Percentiles rank a stretch among this genome's conserved stretches.
phyloP scores from a whole-genome alignment of 2,329 filamentous ascomycete genomes.

The Aspergillus clavatus region DNA sequence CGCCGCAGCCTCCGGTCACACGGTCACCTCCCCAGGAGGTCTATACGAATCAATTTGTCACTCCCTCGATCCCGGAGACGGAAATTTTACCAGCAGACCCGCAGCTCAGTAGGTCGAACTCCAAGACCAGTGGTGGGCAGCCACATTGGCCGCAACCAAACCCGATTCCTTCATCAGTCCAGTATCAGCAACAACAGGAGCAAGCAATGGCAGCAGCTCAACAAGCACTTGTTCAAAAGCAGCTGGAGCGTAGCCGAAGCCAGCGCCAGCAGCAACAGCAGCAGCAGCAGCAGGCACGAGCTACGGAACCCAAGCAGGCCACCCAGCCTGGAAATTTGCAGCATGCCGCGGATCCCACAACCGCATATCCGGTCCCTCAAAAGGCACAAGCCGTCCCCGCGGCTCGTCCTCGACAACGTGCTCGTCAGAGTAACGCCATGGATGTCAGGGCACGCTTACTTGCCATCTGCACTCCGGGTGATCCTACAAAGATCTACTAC shows the following conservation, averaged over 20 bases:
- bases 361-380: conserved; percentile 30
- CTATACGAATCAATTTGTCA: conserved; percentile 35
- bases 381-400: conserved; percentile 47
- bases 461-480: conserved; percentile 83
- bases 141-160: conserved; percentile 43
- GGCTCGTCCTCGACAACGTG: conserved; percentile 68
- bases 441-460: conserved; percentile 81
- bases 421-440: conserved; percentile 71
- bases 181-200: conserved; percentile 68
- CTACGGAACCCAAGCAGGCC: conserved; percentile 47
- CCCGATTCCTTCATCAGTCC: conserved; percentile 37
- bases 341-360: conserved; percentile 36
- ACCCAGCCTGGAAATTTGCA: conserved; percentile 28
- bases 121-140: conserved; percentile 53
- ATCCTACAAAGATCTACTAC: conserved; percentile 82
- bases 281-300: conserved; percentile 52
- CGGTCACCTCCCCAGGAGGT: conserved; percentile 58
- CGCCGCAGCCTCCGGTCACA: conserved; percentile 45
- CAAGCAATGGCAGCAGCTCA: conserved; percentile 76
- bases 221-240: conserved; percentile 64
- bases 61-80: conserved; percentile 51
- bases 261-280: conserved; percentile 66
- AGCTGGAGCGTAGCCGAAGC: conserved; percentile 68
- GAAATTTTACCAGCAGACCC: conserved; percentile 61
- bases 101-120: conserved; percentile 65